Conservation (phyloP, 108 stramenopile genomes). For the Nitzschia inconspicua region DNA sequence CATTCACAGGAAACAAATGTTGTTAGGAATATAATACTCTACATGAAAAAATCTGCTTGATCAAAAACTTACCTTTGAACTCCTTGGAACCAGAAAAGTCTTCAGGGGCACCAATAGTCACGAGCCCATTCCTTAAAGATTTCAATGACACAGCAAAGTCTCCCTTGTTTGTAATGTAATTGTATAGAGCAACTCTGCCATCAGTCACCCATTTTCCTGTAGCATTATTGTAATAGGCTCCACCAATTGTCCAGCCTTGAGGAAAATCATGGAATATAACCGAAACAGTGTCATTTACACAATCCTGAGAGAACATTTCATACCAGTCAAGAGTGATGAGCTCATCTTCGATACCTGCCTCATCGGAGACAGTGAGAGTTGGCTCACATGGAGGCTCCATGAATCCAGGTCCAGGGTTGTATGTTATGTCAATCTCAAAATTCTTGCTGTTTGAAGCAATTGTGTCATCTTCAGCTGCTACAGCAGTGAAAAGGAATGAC, state of each 20-base stretch:
- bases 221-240: neutral
- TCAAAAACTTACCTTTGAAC: no score
- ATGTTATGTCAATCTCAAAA: neutral
- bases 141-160: neutral
- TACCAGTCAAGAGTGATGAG: neutral
- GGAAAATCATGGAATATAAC: neutral
- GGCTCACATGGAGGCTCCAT: neutral
- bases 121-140: neutral
- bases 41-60: no score
- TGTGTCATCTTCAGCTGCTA: constrained; percentile 9
- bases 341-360: neutral
- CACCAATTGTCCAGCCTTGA: neutral
- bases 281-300: neutral
- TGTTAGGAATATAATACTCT: no score
- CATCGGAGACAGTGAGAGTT: neutral
- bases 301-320: no score
- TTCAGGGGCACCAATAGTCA: neutral
- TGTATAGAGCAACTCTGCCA: no score
- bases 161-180: no score
- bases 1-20: no score
- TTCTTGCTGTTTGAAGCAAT: neutral
- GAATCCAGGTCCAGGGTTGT: neutral
- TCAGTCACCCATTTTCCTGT: neutral
- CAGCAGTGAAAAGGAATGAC: neutral
- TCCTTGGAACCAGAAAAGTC: constrained; percentile 3